Percentiles rank a stretch among this genome's conserved stretches.
Evolutionary conservation across 345 rosid genomes (phyloP).

Genomic region (Schrenkiella parvula): DNA sequence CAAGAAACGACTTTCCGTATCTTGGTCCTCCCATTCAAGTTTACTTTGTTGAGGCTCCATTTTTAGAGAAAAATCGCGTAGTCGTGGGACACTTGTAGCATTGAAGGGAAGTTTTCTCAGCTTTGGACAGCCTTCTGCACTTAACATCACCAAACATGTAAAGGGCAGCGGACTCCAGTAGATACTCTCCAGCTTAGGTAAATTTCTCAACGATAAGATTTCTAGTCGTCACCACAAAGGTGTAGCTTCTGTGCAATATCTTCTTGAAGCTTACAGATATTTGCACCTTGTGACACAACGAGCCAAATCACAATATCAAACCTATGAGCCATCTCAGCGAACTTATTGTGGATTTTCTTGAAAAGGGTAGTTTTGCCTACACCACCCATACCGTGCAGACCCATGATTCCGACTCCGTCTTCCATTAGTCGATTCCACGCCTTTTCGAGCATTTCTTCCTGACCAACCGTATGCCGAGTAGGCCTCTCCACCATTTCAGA

Average conservation of each 20-base stretch:
- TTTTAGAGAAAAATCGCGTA: too few relatives aligned
- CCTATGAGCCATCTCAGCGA: background rate
- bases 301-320: slow-evolving; percentile 18
- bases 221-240: background rate
- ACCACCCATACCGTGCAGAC: slow-evolving; percentile 26
- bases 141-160: too few relatives aligned
- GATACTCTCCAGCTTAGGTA: background rate
- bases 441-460: background rate
- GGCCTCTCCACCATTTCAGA: background rate
- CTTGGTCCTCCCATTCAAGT: too few relatives aligned
- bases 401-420: background rate
- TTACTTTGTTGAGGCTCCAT: too few relatives aligned
- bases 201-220: background rate
- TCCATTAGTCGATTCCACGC: slow-evolving; percentile 5
- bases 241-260: slow-evolving; percentile 1
- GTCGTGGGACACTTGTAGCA: background rate
- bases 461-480: slow-evolving; percentile 1
- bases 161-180: background rate
- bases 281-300: slow-evolving; percentile 2
- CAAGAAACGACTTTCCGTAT: too few relatives aligned
- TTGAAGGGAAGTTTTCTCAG: slow-evolving; percentile 2
- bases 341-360: slow-evolving; percentile 19
- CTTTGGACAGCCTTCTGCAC: background rate
- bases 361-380: slow-evolving; percentile 36
- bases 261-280: background rate